Evolutionary conservation across 208 protist genomes (phyloP).

Genomic region (Histomonas meleagridis): DNA sequence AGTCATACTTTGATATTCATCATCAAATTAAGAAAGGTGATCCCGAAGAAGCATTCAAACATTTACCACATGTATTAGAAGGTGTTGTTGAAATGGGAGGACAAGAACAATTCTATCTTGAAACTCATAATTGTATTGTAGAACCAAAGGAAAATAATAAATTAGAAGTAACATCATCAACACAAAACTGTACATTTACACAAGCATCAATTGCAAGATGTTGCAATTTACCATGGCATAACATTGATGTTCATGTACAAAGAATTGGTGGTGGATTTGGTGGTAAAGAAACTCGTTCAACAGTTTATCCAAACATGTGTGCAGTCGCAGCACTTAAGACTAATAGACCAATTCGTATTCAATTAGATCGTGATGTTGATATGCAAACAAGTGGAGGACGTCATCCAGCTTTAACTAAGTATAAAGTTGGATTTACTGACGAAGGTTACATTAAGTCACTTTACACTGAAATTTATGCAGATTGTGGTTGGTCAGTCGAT

Average conservation of each 20-base stretch:
- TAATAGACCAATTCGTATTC: constrained; percentile 55
- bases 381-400: constrained; percentile 59
- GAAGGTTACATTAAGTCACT: constrained; percentile 51
- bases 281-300: constrained; percentile 66
- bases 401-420: constrained; percentile 58
- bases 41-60: constrained; percentile 48
- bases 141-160: constrained; percentile 59
- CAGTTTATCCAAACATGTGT: constrained; percentile 48
- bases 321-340: constrained; percentile 58
- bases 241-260: constrained; percentile 49
- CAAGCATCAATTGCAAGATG: constrained; percentile 50
- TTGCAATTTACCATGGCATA: constrained; percentile 38
- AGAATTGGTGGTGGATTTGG: constrained; percentile 74
- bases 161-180: constrained; percentile 55
- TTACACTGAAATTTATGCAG: constrained; percentile 51
- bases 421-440: constrained; percentile 56
- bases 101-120: constrained; percentile 76
- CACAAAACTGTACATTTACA: constrained; percentile 65
- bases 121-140: constrained; percentile 56
- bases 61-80: constrained; percentile 53
- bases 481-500: constrained; percentile 61
- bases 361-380: constrained; percentile 60
- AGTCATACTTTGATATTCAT: constrained; percentile 30
- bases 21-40: constrained; percentile 53
- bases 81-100: constrained; percentile 55